Conservation (phyloP, 2,329 filamentous ascomycete species). For the Nigrospora sphaerica region DNA sequence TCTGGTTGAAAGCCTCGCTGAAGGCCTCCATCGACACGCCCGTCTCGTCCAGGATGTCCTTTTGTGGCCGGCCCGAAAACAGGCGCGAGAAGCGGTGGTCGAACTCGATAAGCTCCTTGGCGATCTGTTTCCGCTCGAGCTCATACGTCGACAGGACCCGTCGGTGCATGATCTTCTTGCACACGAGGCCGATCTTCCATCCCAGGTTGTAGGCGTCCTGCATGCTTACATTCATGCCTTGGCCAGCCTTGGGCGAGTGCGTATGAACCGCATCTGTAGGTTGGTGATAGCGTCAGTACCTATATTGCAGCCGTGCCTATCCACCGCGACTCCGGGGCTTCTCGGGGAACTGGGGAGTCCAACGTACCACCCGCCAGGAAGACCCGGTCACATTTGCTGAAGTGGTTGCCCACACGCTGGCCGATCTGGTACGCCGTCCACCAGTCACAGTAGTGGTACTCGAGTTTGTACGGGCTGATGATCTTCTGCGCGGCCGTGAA, state of each 20-base stretch:
- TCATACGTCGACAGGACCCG: conserved; percentile 34
- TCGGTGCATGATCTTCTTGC: conserved; percentile 22
- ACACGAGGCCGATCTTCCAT: conserved; percentile 29
- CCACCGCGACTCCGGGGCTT: too few species aligned
- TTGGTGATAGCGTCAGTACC: too few species aligned
- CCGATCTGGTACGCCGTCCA: conserved; percentile 57
- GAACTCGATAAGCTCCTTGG: conserved; percentile 51
- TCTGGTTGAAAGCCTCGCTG: conserved; percentile 15
- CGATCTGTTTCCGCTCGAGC: conserved; percentile 43
- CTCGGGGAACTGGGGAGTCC: too few species aligned
- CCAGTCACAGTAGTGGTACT: conserved; percentile 59
- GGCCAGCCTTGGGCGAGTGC: conserved; percentile 53
- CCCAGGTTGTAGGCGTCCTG: conserved; percentile 4
- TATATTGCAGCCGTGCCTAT: too few species aligned
- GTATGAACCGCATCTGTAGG: conserved; percentile 44
- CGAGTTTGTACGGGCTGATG: conserved; percentile 58
- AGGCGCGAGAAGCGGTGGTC: conserved; percentile 41
- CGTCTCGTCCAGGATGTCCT: conserved; percentile 47
- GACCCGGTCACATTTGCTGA: conserved; percentile 48
- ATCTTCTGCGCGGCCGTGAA: conserved; percentile 57
- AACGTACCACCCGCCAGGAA: conserved; percentile 56
- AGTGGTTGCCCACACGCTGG: conserved; percentile 53
- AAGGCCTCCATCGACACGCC: conserved; percentile 52
- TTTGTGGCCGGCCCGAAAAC: conserved; percentile 43
- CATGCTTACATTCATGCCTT: conserved; percentile 58